A percentile compares a stretch with the other conserved stretches of the same genome.
Conservation (phyloP, 164 flowering plant species). For the Magnolia kwangsiensis region DNA sequence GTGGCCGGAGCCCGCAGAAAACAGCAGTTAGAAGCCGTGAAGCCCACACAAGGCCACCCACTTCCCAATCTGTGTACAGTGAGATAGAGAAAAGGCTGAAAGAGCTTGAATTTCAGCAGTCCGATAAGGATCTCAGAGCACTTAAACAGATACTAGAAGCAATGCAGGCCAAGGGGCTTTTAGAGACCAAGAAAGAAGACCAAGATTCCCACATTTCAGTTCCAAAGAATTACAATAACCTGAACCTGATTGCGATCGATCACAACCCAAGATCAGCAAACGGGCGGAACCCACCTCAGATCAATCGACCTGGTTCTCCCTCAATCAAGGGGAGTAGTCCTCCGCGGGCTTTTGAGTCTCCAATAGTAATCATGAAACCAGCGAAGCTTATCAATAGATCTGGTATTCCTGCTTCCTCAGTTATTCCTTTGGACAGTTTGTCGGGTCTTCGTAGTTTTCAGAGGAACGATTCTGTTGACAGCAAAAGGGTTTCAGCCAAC, state of each 20-base stretch:
- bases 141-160: conserved; percentile 89
- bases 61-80: conserved; percentile 59
- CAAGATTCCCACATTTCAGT: conserved; percentile 21
- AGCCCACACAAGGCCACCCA: conserved; percentile 22
- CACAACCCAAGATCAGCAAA: conserved; percentile 25
- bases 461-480: background rate
- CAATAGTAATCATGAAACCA: conserved; percentile 40
- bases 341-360: conserved; percentile 30
- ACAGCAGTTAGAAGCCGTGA: conserved; percentile 25
- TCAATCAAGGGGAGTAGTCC: conserved; percentile 36
- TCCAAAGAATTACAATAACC: conserved; percentile 26
- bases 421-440: conserved; percentile 15
- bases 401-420: conserved; percentile 19
- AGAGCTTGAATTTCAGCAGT: conserved; percentile 64
- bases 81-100: conserved; percentile 83
- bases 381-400: conserved; percentile 26
- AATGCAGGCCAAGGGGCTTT: conserved; percentile 56
- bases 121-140: conserved; percentile 91
- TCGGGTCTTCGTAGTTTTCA: conserved; percentile 21
- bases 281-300: conserved; percentile 15
- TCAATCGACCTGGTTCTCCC: conserved; percentile 16
- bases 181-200: conserved; percentile 38
- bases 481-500: background rate
- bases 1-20: conserved; percentile 28
- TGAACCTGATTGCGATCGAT: conserved; percentile 15